Percentiles rank a stretch among this genome's conserved stretches.
These are phyloP conservation scores for Berberis thunbergii DNA, from an alignment of 164 flowering plant genomes.

Conservation along the genomic window DNA sequence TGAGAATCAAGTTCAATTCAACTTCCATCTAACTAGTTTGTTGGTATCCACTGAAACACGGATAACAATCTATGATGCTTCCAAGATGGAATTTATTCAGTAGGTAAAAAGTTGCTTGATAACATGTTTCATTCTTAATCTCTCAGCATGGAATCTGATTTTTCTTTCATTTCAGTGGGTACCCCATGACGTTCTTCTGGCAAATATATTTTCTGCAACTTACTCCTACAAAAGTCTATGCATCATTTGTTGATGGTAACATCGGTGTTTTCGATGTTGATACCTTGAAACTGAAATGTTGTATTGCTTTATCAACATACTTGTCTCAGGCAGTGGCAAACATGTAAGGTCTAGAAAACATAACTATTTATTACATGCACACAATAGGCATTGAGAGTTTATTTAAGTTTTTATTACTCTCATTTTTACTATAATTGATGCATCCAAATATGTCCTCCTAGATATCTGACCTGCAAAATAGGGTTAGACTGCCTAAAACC, in stretches of 20 bases:
- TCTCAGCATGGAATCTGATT: constrained; percentile 4
- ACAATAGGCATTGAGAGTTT: no score
- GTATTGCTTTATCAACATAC: constrained; percentile 66
- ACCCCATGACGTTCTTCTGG: constrained; percentile 61
- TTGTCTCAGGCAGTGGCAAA: constrained; percentile 34
- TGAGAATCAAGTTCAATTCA: constrained; percentile 83
- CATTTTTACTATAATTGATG: no score
- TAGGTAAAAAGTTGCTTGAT: constrained; percentile 40
- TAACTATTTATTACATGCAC: no score
- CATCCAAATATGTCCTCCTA: no score
- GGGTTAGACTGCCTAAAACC: no score
- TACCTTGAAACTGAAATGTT: constrained; percentile 62
- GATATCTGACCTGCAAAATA: no score
- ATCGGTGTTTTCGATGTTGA: constrained; percentile 80
- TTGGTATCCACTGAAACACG: constrained; percentile 82
- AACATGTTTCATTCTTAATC: not conserved
- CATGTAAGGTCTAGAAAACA: constrained; percentile 25
- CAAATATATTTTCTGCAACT: constrained; percentile 64
- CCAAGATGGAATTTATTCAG: constrained; percentile 69
- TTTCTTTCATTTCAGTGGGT: constrained; percentile 56
- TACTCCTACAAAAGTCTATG: constrained; percentile 87
- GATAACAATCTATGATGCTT: constrained; percentile 76
- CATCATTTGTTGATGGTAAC: constrained; percentile 68
- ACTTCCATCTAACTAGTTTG: constrained; percentile 67
- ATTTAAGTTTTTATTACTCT: no score